Percentiles rank a stretch among this genome's conserved stretches.
Evolutionary conservation across 345 rosid species (phyloP).

Genomic region (Psidium guajava): DNA sequence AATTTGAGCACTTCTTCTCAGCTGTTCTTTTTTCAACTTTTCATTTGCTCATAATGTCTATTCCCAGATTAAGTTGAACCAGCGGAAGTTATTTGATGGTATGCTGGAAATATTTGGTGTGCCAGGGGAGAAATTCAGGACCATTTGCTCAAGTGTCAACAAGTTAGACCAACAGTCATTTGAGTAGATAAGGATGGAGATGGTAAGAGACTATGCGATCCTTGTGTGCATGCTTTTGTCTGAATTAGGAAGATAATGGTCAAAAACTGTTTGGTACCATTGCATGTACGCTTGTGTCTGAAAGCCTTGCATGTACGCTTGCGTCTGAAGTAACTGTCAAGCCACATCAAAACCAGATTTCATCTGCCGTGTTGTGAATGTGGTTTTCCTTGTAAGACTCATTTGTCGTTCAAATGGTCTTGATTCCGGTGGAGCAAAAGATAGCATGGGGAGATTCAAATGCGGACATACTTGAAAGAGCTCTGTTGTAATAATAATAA

Average conservation of each 20-base stretch:
- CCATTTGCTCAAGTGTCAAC: slow-evolving; percentile 86
- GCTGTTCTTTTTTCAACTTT: not conserved
- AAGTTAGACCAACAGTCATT: slow-evolving; percentile 81
- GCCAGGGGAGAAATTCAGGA: slow-evolving; percentile 73
- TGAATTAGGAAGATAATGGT: not conserved
- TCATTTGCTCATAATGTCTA: not conserved
- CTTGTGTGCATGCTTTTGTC: not conserved
- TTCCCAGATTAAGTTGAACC: slow-evolving; percentile 72
- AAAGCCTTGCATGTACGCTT: no score
- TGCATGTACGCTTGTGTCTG: not conserved
- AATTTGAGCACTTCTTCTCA: not conserved
- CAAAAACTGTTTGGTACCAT: not conserved
- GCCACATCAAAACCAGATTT: not conserved
- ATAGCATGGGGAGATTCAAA: not conserved
- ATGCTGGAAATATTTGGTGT: slow-evolving; percentile 95
- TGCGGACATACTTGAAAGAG: not conserved
- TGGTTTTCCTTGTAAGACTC: not conserved
- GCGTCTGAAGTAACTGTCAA: not conserved
- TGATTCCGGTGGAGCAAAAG: not conserved
- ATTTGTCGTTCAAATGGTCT: not conserved
- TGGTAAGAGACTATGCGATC: slow-evolving; percentile 33
- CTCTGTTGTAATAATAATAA: not conserved
- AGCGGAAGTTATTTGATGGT: slow-evolving; percentile 79
- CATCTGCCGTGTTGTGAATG: not conserved
- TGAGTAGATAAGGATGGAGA: slow-evolving; percentile 77